Percentiles rank a stretch among this genome's conserved stretches.
Evolutionary conservation across 2,329 filamentous ascomycete species (phyloP).

Genomic region (Massarina eburnea): DNA sequence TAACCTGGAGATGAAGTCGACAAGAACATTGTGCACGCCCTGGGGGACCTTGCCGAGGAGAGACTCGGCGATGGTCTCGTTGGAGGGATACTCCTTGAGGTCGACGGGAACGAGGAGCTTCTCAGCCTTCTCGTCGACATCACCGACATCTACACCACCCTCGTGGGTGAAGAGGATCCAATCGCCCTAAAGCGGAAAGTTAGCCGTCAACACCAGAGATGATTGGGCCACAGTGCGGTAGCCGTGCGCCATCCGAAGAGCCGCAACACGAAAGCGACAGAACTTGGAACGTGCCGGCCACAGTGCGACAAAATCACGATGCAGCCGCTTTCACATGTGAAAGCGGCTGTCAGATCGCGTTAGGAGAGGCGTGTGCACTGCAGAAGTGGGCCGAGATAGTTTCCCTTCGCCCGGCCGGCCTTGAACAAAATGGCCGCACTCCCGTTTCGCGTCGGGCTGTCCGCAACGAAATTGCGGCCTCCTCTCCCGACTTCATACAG

Average conservation of each 20-base stretch:
- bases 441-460: conserved; percentile 15
- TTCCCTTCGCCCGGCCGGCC: conserved; percentile 45
- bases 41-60: conserved; percentile 92
- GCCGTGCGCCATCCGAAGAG: conserved; percentile 27
- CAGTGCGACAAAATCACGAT: conserved; percentile 15
- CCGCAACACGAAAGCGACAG: conserved; percentile 36
- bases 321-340: conserved; percentile 35
- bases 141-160: conserved; percentile 98
- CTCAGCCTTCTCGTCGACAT: conserved; percentile 98
- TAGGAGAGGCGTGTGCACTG: conserved; percentile 29
- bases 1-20: conserved; percentile 97
- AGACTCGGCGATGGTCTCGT: conserved; percentile 82
- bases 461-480: background rate
- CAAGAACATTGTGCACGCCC: conserved; percentile 95
- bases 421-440: conserved; percentile 39
- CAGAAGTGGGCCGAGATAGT: conserved; percentile 41
- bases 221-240: conserved; percentile 28
- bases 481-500: background rate
- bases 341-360: conserved; percentile 32
- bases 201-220: conserved; percentile 29
- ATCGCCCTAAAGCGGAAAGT: conserved; percentile 70
- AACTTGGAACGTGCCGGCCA: conserved; percentile 14
- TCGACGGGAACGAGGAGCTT: conserved; percentile 98
- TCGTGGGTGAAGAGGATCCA: conserved; percentile 99
- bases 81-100: conserved; percentile 90